Evolutionary conservation across 257 asterid species (phyloP).

Genomic region (Mitragyna speciosa): DNA sequence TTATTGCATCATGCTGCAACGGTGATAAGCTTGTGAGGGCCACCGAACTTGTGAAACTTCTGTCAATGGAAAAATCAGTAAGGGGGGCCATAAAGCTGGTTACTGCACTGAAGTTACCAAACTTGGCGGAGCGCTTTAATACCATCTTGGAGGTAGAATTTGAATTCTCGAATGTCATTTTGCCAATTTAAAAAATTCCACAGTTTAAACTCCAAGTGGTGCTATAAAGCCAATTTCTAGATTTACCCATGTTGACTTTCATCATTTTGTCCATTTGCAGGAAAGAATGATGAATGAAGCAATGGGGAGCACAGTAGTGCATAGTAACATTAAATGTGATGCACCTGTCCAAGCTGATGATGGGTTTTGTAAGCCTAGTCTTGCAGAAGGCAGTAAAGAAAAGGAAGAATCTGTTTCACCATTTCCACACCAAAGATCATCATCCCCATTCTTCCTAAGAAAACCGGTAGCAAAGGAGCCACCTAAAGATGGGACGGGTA

Average conservation of each 20-base stretch:
- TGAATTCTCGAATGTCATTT: background rate
- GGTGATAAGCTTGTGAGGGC: constrained; percentile 95
- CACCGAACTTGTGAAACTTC: constrained; percentile 83
- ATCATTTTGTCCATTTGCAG: constrained; percentile 34
- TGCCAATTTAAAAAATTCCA: background rate
- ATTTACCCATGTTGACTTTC: background rate
- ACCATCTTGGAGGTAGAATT: constrained; percentile 72
- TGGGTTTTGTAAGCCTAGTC: constrained; percentile 28
- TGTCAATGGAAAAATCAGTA: constrained; percentile 76
- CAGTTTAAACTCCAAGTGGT: background rate
- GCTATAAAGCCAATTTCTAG: background rate
- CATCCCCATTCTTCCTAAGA: constrained; percentile 29
- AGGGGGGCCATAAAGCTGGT: constrained; percentile 93
- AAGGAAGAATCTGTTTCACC: constrained; percentile 32
- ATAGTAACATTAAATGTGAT: constrained; percentile 27
- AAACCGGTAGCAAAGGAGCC: constrained; percentile 42
- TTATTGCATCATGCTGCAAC: constrained; percentile 89
- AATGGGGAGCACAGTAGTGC: constrained; percentile 28
- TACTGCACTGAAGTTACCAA: constrained; percentile 86
- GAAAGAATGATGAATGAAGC: constrained; percentile 60
- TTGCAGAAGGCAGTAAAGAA: constrained; percentile 42
- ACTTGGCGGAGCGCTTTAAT: constrained; percentile 89
- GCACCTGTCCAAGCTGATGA: constrained; percentile 26
- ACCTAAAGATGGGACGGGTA: constrained; percentile 28
- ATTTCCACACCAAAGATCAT: constrained; percentile 32